Evolutionary conservation across 495 filamentous ascomycete species (phyloP), one percentile per base, ranked within the genome.

Genomic region (Hyaloscypha variabilis): DNA sequence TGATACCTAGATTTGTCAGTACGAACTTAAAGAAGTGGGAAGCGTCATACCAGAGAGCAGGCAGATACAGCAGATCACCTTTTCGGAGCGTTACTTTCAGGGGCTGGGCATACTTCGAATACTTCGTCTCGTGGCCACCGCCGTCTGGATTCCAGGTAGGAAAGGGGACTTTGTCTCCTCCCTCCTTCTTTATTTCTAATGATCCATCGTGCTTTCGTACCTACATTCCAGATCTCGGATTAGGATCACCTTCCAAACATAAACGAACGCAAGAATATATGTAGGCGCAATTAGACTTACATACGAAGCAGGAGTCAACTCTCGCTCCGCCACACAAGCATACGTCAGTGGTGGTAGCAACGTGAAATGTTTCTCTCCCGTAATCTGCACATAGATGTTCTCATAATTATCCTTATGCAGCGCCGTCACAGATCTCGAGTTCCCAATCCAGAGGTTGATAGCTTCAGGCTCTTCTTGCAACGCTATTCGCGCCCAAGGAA

Each of bases 61-160:
- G 91, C 25, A 94, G 73, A 75, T 93, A 94, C n/a, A 94, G 68
- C 83, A 94, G 88, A 75, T 94, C 91, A 1, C 91, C 90, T n/a
- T 82, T 79, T 1, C 85, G 69, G 11, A 93, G 72, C 10, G 83
- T 86, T 8, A 91, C 87, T 8, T 81, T 76, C 64, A 90, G 59
- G 3, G 88, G 86, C 60, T 71, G 74, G 2, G 80, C 83, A 24
- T 86, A 74, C 42, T 76, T 64, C 29, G 85, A 88, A 65, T 84
- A 91, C 28, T 60, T 61, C 13, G 87, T 89, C 17, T 76, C 68
- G 14, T 77, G 71, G 25, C 74, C 63, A 14, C 64, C 89, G 11
- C 63, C 31, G 31, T 92, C 89, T 0, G 91, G 91, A 70, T 93
- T 90, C 83, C 89, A 91, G 1, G 77, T 83, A 2, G 91, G 80